These are phyloP conservation scores for Pseudogymnoascus sp. DNA, from an alignment of 2,329 filamentous ascomycete species.

Conservation along the genomic window DNA sequence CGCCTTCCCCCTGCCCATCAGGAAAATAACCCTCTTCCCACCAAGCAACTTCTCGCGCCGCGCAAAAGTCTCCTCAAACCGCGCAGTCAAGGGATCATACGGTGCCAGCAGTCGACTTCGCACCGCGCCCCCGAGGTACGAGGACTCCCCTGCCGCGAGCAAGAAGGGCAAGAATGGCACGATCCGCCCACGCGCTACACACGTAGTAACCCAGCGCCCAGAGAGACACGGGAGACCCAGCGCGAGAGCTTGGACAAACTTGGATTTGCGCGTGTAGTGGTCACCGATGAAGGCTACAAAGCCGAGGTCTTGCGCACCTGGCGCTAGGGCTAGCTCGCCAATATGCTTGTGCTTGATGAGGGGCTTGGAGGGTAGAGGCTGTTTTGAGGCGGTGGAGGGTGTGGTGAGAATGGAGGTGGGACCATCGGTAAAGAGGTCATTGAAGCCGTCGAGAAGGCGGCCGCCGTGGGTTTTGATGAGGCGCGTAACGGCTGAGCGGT, in stretches of 20 bases:
- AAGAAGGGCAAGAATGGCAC: constrained; percentile 76
- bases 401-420: constrained; percentile 23
- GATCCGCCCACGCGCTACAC: constrained; percentile 51
- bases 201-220: constrained; percentile 71
- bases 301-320: constrained; percentile 47
- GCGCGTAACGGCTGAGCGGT: constrained; percentile 40
- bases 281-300: constrained; percentile 86
- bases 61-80: constrained; percentile 49
- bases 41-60: constrained; percentile 56
- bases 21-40: constrained; percentile 60
- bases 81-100: constrained; percentile 51
- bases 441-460: constrained; percentile 67
- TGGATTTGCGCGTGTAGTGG: constrained; percentile 74
- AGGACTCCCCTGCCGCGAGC: constrained; percentile 74
- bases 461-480: constrained; percentile 67
- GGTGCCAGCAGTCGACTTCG: constrained; percentile 62
- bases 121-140: constrained; percentile 66
- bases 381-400: constrained; percentile 7
- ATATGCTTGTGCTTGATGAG: constrained; percentile 4
- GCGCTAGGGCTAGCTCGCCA: constrained; percentile 36
- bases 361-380: constrained; percentile 12
- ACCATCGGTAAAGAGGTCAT: constrained; percentile 60
- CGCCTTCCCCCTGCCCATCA: constrained; percentile 57
- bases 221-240: constrained; percentile 82
- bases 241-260: constrained; percentile 91